Evolutionary conservation across 2,329 filamentous ascomycete species (phyloP).

Genomic region (Fusarium sp.): DNA sequence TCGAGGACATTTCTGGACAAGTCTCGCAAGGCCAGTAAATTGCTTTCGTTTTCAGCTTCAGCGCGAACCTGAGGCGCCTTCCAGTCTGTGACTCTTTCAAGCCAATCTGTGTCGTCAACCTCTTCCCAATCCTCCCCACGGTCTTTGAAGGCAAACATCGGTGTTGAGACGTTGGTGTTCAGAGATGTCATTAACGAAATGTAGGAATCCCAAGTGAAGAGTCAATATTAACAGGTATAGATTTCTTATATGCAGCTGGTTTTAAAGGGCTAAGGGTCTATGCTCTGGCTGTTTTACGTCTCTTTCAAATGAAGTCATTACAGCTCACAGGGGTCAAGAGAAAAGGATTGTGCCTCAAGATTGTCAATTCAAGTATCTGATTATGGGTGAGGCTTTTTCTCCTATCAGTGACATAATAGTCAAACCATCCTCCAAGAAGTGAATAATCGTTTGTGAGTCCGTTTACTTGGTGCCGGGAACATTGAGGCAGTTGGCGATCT

Average conservation of each 20-base stretch:
- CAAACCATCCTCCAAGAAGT: neutral
- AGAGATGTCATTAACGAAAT: neutral
- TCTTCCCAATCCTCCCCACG: neutral
- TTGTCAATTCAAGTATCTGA: constrained; percentile 7
- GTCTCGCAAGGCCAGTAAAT: neutral
- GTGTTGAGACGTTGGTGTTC: neutral
- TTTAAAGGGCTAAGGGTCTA: too few relatives aligned
- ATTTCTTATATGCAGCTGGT: too few relatives aligned
- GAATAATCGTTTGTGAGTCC: neutral
- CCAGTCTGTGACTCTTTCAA: neutral
- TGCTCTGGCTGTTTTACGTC: too few relatives aligned
- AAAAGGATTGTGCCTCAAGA: neutral
- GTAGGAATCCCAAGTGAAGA: too few relatives aligned
- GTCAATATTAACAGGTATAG: too few relatives aligned
- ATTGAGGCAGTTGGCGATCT: neutral
- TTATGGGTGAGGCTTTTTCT: neutral
- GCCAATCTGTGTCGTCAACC: neutral
- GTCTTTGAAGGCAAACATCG: neutral
- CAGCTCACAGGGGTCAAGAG: neutral
- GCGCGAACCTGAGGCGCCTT: neutral
- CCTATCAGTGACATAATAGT: neutral
- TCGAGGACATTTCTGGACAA: neutral
- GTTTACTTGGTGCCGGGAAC: neutral
- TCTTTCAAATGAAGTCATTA: too few relatives aligned
- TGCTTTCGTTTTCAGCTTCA: neutral